Evolutionary conservation across 2,329 filamentous ascomycete species (phyloP), one percentile per base, ranked within the genome.

Genomic region (Neonectria ditissima): DNA sequence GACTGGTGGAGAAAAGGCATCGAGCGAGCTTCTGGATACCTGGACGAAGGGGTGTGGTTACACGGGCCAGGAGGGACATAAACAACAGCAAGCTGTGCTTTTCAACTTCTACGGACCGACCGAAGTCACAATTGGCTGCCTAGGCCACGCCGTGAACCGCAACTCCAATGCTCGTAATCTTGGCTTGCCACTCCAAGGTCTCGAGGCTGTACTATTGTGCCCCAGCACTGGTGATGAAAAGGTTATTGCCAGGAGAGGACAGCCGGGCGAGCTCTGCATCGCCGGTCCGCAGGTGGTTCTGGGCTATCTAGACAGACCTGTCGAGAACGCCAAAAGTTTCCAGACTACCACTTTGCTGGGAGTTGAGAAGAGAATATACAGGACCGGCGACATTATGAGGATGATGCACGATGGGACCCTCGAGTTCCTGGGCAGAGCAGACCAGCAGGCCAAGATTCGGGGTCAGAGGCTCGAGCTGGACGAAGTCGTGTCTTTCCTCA

Each of bases 1-100:
- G 58, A 89, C 88, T 4, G 89, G 89, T 51, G 89, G 89, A 7
- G 89, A 91, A 69, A 84, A 86, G 64, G 77, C 90, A n/a, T 89
- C 87, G 66, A 86, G 89, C 72, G 88, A 89, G 55, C 89, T 90
- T 60, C 80, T 90, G 28, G 85, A 89, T 69, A 81, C 80, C 2
- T 41, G 37, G 90, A 87, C 87, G 87, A 86, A n/a, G 78, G 14
- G 34, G 5, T 34, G 13, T 14, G 32, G 6, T 16, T 34, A 4
- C 13, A 16, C 32, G 5, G 13, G 5, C 14, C 37, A 39, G 11
- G 82, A 24, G 78, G 83, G 9, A n/a, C n/a, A n/a, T 59, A 78
- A 80, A n/a, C n/a, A 22, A n/a, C 14, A 60, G 2, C n/a, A 62
- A 30, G 58, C 30, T 22, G 55, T 34, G 13, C 63, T 74, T 7